Evolutionary conservation across 2,329 filamentous ascomycete genomes (phyloP).

Genomic region (Neocatenulostroma microsporum): DNA sequence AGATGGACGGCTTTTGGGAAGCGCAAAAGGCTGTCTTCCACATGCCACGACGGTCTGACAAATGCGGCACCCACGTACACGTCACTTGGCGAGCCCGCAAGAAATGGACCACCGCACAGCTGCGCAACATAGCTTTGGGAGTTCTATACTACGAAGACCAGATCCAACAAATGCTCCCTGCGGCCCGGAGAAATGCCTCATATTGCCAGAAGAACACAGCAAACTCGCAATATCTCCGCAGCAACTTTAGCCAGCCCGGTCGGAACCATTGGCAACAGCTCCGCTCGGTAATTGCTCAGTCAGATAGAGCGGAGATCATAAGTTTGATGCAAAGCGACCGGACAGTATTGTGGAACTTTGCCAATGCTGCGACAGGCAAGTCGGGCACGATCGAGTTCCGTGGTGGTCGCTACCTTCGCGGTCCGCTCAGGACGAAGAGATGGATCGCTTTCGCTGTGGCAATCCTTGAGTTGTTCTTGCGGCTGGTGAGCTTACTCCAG

Average conservation of each 20-base stretch:
- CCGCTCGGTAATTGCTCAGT: slow-evolving; percentile 1
- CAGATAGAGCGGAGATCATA: background rate
- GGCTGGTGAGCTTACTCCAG: slow-evolving; percentile 1
- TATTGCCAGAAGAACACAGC: background rate
- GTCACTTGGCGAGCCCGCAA: background rate
- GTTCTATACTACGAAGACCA: background rate
- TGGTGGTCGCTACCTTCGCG: background rate
- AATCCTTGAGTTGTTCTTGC: background rate
- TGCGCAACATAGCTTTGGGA: background rate
- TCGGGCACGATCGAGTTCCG: slow-evolving; percentile 1
- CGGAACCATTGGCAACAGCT: background rate
- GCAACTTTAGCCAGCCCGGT: background rate
- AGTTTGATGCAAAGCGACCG: slow-evolving; percentile 1
- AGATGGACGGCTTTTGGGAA: background rate
- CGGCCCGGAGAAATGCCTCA: background rate
- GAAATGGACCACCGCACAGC: slow-evolving; percentile 1
- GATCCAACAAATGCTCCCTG: slow-evolving; percentile 1
- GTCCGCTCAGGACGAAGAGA: background rate
- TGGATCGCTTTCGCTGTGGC: slow-evolving; percentile 1
- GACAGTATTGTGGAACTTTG: background rate
- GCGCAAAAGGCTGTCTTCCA: background rate
- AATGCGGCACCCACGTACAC: slow-evolving; percentile 1
- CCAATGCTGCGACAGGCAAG: background rate
- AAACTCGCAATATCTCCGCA: slow-evolving; percentile 1
- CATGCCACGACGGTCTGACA: background rate